A percentile compares a stretch with the other conserved stretches of the same genome.
Conservation (phyloP, 2,329 filamentous ascomycete genomes). For the Orbilia quercus region DNA sequence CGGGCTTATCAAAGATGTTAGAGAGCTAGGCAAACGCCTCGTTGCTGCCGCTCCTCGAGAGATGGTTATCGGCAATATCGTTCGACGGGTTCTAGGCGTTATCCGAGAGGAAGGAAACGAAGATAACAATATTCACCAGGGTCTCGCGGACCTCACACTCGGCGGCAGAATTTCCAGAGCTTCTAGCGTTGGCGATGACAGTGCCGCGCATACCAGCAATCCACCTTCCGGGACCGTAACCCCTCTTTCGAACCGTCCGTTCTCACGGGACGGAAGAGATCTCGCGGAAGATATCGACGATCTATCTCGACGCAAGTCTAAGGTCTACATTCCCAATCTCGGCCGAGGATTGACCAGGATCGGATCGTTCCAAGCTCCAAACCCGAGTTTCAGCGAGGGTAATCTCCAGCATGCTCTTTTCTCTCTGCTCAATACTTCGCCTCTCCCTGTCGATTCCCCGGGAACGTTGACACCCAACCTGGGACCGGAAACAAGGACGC, state of each 20-base stretch:
- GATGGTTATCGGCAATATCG: constrained; percentile 92
- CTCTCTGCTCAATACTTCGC: constrained; percentile 39
- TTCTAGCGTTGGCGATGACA: constrained; percentile 48
- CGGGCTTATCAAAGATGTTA: constrained; percentile 81
- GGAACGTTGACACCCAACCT: constrained; percentile 44
- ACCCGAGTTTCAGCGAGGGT: constrained; percentile 35
- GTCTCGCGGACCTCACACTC: constrained; percentile 30
- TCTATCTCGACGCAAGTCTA: constrained; percentile 40
- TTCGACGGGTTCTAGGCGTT: constrained; percentile 86
- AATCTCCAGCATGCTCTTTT: constrained; percentile 54
- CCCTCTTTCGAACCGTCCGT: constrained; percentile 40
- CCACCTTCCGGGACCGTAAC: constrained; percentile 40
- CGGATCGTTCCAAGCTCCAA: constrained; percentile 32
- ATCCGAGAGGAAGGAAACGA: constrained; percentile 92
- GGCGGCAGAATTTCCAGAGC: constrained; percentile 45
- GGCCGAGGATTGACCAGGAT: constrained; percentile 27
- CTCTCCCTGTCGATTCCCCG: constrained; percentile 55
- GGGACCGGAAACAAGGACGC: constrained; percentile 27
- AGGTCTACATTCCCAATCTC: constrained; percentile 41
- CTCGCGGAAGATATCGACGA: constrained; percentile 51
- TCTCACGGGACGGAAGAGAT: constrained; percentile 32
- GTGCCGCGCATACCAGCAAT: constrained; percentile 18
- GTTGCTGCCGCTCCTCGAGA: constrained; percentile 87
- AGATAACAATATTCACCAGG: constrained; percentile 67
- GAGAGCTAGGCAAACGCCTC: constrained; percentile 79